phyloP scores from a whole-genome alignment of 345 rosid species.

The Raphanus raphanistrum region DNA sequence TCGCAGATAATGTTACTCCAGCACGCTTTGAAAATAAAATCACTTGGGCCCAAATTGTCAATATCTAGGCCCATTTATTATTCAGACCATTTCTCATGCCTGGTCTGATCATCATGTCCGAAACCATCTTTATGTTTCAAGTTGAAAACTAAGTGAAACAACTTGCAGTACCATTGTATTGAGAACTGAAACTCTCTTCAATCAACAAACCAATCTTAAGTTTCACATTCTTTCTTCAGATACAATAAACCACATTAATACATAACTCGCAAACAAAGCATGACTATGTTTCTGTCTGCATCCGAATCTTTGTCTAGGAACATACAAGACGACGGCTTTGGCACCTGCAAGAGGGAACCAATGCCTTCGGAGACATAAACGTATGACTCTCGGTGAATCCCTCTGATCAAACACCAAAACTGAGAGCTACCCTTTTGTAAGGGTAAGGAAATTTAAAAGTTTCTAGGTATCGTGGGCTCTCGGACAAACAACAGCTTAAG shows the following conservation, averaged over 20 bases:
- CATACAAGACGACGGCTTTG: constrained; percentile 28
- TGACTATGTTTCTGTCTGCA: constrained; percentile 15
- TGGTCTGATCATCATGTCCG: background rate
- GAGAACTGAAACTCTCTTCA: background rate
- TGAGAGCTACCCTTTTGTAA: constrained; percentile 31
- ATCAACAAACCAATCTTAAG: background rate
- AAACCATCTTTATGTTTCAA: background rate
- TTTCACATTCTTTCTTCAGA: constrained; percentile 29
- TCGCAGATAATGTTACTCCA: background rate
- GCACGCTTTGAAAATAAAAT: background rate
- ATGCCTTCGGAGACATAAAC: constrained; percentile 48
- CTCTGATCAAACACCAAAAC: constrained; percentile 42
- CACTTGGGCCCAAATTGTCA: background rate
- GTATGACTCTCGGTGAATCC: constrained; percentile 35
- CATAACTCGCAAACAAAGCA: constrained; percentile 29
- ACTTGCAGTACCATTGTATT: background rate
- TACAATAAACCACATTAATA: constrained; percentile 40
- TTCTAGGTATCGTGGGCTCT: constrained; percentile 24
- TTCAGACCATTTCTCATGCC: background rate
- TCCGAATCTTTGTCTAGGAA: constrained; percentile 27
- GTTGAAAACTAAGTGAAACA: background rate
- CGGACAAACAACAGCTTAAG: constrained; percentile 9
- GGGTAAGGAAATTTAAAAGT: constrained; percentile 28
- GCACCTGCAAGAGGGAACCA: constrained; percentile 41
- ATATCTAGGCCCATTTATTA: background rate